Conservation (phyloP, 805 yeast genomes). For the Nematodospora valgi region DNA sequence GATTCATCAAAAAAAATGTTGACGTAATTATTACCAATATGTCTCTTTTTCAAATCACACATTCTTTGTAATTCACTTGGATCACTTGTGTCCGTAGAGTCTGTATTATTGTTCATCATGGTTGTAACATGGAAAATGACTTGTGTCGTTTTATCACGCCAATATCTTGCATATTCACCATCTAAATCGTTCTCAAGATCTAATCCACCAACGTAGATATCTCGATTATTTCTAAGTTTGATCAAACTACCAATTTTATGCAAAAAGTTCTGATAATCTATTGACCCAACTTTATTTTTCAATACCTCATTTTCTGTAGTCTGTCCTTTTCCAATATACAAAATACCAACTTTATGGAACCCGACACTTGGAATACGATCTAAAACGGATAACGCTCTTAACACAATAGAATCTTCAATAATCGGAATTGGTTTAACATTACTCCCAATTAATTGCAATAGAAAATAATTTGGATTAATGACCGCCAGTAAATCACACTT, state of each 20-base stretch:
- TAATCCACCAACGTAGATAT: slow-evolving; percentile 70
- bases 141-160: slow-evolving; percentile 71
- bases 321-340: slow-evolving; percentile 73
- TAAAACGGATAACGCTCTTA: slow-evolving; percentile 52
- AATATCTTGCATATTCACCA: slow-evolving; percentile 71
- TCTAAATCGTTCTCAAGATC: slow-evolving; percentile 67
- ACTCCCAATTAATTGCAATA: slow-evolving; percentile 50
- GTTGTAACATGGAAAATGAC: slow-evolving; percentile 78
- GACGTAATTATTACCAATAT: slow-evolving; percentile 83
- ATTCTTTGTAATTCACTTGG: slow-evolving; percentile 12
- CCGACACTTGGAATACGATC: slow-evolving; percentile 78
- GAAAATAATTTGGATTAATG: slow-evolving; percentile 39
- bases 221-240: slow-evolving; percentile 47
- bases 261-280: slow-evolving; percentile 57
- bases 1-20: slow-evolving; percentile 81
- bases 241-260: slow-evolving; percentile 57
- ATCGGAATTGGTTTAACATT: slow-evolving; percentile 47
- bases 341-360: slow-evolving; percentile 72
- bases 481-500: neutral
- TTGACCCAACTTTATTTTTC: slow-evolving; percentile 61
- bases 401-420: slow-evolving; percentile 44
- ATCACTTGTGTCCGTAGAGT: slow-evolving; percentile 34
- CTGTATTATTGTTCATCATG: slow-evolving; percentile 55
- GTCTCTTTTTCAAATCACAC: slow-evolving; percentile 65
- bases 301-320: slow-evolving; percentile 60